Conservation (phyloP, 2,329 filamentous ascomycete genomes). For the Hymenoscyphus fructigenus region DNA sequence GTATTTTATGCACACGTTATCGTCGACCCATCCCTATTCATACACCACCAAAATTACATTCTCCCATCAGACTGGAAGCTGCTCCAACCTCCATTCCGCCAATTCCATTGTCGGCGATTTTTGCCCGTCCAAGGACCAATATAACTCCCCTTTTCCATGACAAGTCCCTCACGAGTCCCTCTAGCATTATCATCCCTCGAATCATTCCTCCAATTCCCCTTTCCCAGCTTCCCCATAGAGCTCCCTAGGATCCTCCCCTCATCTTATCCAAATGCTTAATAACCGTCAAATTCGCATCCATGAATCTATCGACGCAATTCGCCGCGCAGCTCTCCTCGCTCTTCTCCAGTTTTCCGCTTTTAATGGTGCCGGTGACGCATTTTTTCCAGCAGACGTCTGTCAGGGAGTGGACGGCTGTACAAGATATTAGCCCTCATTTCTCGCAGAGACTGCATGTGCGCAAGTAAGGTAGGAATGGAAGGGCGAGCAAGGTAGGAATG, state of each 20-base stretch:
- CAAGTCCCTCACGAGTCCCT: too few relatives aligned
- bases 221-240: too few relatives aligned
- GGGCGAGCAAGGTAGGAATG: too few relatives aligned
- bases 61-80: neutral
- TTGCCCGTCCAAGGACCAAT: neutral
- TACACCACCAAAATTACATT: neutral
- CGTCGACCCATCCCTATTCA: neutral
- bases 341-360: slow-evolving; percentile 69
- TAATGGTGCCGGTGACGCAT: slow-evolving; percentile 76
- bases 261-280: slow-evolving; percentile 77
- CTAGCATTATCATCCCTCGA: neutral
- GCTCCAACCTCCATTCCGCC: neutral
- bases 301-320: slow-evolving; percentile 92
- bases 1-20: slow-evolving; percentile 1
- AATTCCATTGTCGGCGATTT: neutral
- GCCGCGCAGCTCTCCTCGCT: slow-evolving; percentile 79
- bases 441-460: too few relatives aligned
- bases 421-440: slow-evolving; percentile 36
- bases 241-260: slow-evolving; percentile 35
- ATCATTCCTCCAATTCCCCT: neutral
- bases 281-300: slow-evolving; percentile 85
- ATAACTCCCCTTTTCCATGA: slow-evolving; percentile 2
- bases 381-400: slow-evolving; percentile 91
- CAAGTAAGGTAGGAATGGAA: too few relatives aligned
- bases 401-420: slow-evolving; percentile 60